Base-by-base conservation (phyloP, 2,329 filamentous ascomycete species). In the Sclerotinia spermophila region DNA sequence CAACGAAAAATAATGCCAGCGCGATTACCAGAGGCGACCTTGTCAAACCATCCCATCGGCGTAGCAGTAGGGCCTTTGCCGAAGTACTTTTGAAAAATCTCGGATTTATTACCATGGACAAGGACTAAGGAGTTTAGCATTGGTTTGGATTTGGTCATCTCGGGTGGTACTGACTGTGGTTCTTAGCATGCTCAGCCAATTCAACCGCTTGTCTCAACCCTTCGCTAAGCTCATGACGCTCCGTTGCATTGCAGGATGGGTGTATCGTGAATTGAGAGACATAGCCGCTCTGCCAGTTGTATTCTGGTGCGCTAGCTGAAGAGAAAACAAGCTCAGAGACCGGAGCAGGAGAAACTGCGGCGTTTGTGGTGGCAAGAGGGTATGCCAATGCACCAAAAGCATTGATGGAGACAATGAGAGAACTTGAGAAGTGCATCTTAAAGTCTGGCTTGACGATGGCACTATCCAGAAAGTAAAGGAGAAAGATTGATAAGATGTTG, bases 21-120 rank as follows among this genome's bases (percentile, higher is more conserved):
- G 24, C 33, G 56, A n/a, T 59, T 59, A 38, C 56, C 33, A 38
- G 56, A 59, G 33, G 33, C 56, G 24, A 59, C n/a, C 13, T 59
- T 59, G 56, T 59, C 56, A n/a, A 59, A 59, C 56, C 56, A 59
- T 38, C 56, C 56, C 33, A 59, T 59, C n/a, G 56, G 56, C 13
- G 56, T 59, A 38, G 56, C 35, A 59, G 56, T 59, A 38, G 56
- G 56, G 6, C 56, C 33, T 59, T 59, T 59, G 13, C 56, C 56
- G 13, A 59, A 59, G 5, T 59, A 59, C 33, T 59, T 59, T 59
- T n/a, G 56, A 38, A 59, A 59, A n/a, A 59, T 38, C 21, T n/a
- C 56, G 56, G 56, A 59, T 38, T 59, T 59, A 5, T n/a, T 59
- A 17, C 56, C 56, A 38, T 59, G 56, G 11, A 59, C 24, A 59